Percentiles rank a stretch among this genome's conserved stretches.
These are phyloP conservation scores for Hanseniaspora gamundiae DNA, from an alignment of 1,139 yeast genomes.

Conservation along the genomic window DNA sequence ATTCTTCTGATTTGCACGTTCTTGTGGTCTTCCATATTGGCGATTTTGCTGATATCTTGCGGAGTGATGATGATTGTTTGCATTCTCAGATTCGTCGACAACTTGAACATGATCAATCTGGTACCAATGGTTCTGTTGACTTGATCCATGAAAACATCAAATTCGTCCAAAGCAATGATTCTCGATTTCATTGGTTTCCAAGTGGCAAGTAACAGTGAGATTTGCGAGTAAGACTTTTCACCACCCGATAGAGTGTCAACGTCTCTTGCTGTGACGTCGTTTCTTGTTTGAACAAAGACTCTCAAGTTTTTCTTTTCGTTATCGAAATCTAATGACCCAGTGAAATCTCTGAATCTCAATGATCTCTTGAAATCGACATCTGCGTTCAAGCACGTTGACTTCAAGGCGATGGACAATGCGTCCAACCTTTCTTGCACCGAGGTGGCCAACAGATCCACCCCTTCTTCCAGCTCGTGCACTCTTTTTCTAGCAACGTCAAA, in stretches of 20 bases:
- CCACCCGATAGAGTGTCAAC: conserved; percentile 92
- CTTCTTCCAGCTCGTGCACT: conserved; percentile 22
- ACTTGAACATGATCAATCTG: conserved; percentile 56
- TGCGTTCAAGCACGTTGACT: conserved; percentile 32
- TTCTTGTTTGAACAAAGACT: conserved; percentile 46
- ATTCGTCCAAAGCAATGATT: conserved; percentile 86
- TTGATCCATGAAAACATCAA: conserved; percentile 96
- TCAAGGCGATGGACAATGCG: conserved; percentile 38
- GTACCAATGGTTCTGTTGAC: conserved; percentile 78
- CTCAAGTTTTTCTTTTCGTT: conserved; percentile 38
- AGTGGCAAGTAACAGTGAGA: conserved; percentile 74
- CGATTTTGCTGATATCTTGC: conserved; percentile 73
- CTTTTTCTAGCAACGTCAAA: conserved; percentile 27
- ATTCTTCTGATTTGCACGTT: conserved; percentile 48
- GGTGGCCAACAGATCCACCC: conserved; percentile 22
- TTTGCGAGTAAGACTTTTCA: conserved; percentile 88
- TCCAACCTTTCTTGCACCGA: conserved; percentile 39
- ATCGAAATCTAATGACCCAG: conserved; percentile 59
- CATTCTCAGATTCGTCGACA: conserved; percentile 46
- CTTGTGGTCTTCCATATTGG: conserved; percentile 40
- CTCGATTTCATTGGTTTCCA: conserved; percentile 90
- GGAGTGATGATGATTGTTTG: conserved; percentile 94
- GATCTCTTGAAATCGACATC: conserved; percentile 46
- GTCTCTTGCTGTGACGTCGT: conserved; percentile 47
- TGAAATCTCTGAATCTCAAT: conserved; percentile 56